Base-by-base conservation (phyloP, 805 yeast genomes). In the Scheffersomyces stipitis region DNA sequence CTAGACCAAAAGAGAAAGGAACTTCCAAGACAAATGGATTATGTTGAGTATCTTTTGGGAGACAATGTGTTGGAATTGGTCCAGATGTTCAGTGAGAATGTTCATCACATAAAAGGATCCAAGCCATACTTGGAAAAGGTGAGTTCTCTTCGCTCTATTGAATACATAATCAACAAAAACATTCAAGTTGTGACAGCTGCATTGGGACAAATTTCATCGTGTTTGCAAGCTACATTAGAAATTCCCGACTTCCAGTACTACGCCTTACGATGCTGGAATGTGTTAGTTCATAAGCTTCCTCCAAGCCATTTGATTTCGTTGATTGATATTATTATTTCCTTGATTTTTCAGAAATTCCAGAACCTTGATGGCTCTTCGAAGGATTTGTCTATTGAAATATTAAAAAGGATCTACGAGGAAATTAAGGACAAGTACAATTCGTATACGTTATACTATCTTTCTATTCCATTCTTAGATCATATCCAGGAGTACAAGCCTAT, bases 131-230 rank as follows among this genome's bases (percentile, higher is more conserved):
- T 82, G 34, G 89, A 85, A 33, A 88, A 86, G 52, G 65, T 81
- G 1, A 73, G 78, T 26, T 82, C 91, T 1, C 69, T 91, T 2
- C 68, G 78, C 38, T 96, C 96, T 1, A 75, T 91, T 20, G 77
- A 81, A 26, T 77, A 83, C 39, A 60, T 91, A 16, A 77, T 86
- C 5, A 68, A 72, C 29, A 64, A 71, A 17, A 69, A 80, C 12
- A 75, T 85, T 20, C 74, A 78, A 4, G 76, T 85, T 2, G 63
- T 66, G 0, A 51, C 68, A 3, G 57, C 68, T 26, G 86, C 87
- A 0, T 60, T 85, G 24, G 95, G 96, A 0, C 98, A 90, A 54
- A 77, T 91, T 4, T 83, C 87, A 41, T 84, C 95, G 2, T 85
- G 95, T 49, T 63, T 91, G 9, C 96, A 88, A 53, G 80, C 89